Percentiles rank a stretch among this genome's conserved stretches.
These are phyloP conservation scores for Tagetes patula DNA, from an alignment of 129 eudicot species.

Conservation along the genomic window DNA sequence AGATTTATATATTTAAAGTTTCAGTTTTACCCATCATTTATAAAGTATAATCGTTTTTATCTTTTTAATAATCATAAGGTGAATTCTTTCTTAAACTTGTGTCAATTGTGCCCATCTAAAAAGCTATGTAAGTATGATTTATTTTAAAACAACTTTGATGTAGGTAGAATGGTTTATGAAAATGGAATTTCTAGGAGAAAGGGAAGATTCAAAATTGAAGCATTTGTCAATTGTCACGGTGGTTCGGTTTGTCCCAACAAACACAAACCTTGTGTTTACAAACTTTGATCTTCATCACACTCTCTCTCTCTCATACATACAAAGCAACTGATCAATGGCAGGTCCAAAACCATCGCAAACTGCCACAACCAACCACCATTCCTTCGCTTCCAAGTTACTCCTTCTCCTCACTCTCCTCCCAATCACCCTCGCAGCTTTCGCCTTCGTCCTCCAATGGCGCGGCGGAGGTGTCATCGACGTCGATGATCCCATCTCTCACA, in stretches of 20 bases:
- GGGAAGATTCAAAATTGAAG: background rate
- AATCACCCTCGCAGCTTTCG: constrained; percentile 48
- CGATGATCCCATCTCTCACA: constrained; percentile 60
- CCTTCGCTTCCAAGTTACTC: constrained; percentile 45
- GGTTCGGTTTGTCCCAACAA: background rate
- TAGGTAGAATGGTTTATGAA: too few species aligned
- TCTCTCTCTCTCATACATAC: constrained; percentile 13
- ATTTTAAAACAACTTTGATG: too few species aligned
- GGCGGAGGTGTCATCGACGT: constrained; percentile 63
- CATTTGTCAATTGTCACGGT: too few species aligned
- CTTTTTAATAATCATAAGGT: too few species aligned
- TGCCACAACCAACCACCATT: constrained; percentile 35
- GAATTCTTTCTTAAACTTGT: too few species aligned
- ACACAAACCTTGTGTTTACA: background rate
- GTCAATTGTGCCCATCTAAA: too few species aligned
- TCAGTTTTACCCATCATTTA: too few species aligned
- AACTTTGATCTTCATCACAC: constrained; percentile 2
- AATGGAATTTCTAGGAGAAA: background rate
- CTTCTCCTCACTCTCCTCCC: constrained; percentile 45
- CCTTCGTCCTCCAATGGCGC: constrained; percentile 71
- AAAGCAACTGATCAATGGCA: constrained; percentile 29
- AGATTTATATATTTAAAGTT: too few species aligned
- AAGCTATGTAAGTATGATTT: too few species aligned
- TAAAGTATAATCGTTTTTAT: too few species aligned
- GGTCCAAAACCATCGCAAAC: constrained; percentile 43